phyloP scores from a whole-genome alignment of 2,329 filamentous ascomycete species.

The Fusarium buharicum region DNA sequence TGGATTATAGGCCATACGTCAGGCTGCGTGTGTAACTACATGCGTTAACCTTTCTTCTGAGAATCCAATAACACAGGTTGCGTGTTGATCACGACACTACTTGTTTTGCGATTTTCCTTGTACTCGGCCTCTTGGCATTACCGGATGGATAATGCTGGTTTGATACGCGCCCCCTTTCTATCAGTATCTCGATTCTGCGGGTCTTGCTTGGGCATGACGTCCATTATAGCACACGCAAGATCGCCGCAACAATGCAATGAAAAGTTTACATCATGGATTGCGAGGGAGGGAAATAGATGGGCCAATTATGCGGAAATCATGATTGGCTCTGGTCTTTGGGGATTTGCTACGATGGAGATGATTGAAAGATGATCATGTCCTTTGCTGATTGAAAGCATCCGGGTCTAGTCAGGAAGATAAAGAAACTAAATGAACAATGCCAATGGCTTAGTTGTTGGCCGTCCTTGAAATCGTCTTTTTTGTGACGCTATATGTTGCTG shows the following conservation, averaged over 20 bases:
- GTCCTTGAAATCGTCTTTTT: not conserved
- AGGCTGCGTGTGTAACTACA: conserved; percentile 4
- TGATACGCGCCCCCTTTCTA: not conserved
- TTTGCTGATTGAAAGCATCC: conserved; percentile 14
- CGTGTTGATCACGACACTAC: not conserved
- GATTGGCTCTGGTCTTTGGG: conserved; percentile 14
- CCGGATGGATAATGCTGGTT: not conserved
- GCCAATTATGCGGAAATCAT: conserved; percentile 6
- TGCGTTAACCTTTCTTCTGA: not conserved
- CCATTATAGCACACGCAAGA: conserved; percentile 9
- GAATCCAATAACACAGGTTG: not conserved
- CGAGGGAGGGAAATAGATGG: conserved; percentile 10
- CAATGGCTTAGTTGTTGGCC: not conserved
- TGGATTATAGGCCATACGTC: not conserved
- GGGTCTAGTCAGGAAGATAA: conserved; percentile 4
- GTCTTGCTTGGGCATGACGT: conserved; percentile 4
- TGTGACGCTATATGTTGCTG: not conserved
- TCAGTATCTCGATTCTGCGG: conserved; percentile 4
- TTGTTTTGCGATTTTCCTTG: conserved; percentile 3
- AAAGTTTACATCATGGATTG: conserved; percentile 6
- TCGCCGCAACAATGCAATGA: conserved; percentile 8
- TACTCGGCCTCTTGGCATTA: not conserved
- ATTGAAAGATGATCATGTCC: conserved; percentile 18
- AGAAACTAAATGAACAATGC: conserved; percentile 10
- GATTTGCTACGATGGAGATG: conserved; percentile 17